These are phyloP conservation scores for Paramecium pentaurelia DNA, from an alignment of 73 alveolate species.

Conservation along the genomic window DNA sequence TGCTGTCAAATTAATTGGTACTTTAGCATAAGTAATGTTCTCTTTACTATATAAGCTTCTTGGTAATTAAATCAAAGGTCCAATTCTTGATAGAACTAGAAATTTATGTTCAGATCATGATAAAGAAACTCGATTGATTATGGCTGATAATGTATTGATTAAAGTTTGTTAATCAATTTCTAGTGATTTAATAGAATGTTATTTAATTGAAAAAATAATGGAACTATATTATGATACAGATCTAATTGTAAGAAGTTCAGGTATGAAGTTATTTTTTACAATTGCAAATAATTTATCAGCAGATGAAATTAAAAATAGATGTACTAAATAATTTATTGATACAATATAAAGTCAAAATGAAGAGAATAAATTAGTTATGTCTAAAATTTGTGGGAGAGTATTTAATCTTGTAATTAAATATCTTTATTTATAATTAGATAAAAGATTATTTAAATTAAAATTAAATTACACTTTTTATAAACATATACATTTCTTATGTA, in stretches of 20 bases:
- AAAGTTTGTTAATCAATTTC: conserved; percentile 34
- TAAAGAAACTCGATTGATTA: conserved; percentile 21
- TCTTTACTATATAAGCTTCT: not conserved
- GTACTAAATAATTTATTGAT: conserved; percentile 49
- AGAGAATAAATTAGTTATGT: conserved; percentile 18
- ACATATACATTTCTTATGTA: not conserved
- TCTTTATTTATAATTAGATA: not conserved
- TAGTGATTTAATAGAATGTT: conserved; percentile 27
- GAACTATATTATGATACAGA: conserved; percentile 54
- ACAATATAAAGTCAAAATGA: conserved; percentile 21
- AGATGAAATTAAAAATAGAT: conserved; percentile 49
- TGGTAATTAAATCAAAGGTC: conserved; percentile 45
- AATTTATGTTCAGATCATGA: conserved; percentile 53
- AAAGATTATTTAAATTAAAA: not conserved
- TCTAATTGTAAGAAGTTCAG: not conserved
- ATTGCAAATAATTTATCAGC: conserved; percentile 43
- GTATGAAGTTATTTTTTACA: conserved; percentile 46
- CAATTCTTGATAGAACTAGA: conserved; percentile 55
- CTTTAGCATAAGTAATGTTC: conserved; percentile 29
- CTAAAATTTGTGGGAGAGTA: conserved; percentile 43
- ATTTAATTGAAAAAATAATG: conserved; percentile 41
- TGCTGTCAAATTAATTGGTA: conserved; percentile 45
- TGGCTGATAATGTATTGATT: conserved; percentile 47
- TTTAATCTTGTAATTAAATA: not conserved
- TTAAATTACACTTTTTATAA: not conserved